phyloP scores from a whole-genome alignment of 148 eudicot genomes.

The Vaccinium corymbosum region DNA sequence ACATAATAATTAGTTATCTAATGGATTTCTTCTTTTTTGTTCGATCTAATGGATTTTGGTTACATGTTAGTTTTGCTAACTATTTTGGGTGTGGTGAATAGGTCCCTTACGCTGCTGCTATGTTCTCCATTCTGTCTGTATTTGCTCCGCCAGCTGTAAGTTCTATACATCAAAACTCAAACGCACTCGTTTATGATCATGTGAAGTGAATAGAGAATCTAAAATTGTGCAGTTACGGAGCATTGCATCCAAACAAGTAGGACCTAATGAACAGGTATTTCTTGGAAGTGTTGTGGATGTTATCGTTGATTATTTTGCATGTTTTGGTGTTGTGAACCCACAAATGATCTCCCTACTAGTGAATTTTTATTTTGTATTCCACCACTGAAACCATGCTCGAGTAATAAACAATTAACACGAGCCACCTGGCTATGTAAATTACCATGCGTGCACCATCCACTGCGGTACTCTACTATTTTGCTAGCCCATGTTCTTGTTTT shows the following conservation, averaged over 20 bases:
- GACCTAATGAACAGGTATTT: constrained; percentile 54
- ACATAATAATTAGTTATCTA: too few species aligned
- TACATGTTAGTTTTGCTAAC: constrained; percentile 12
- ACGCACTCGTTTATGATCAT: background rate
- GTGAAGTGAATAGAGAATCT: background rate
- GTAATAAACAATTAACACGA: background rate
- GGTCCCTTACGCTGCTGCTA: constrained; percentile 60
- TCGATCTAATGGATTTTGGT: background rate
- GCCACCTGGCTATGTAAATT: background rate
- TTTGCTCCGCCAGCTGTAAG: constrained; percentile 56
- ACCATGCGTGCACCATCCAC: background rate
- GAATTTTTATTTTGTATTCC: background rate
- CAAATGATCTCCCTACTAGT: background rate
- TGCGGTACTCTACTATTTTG: background rate
- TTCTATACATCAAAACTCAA: constrained; percentile 2
- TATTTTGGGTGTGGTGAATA: constrained; percentile 16
- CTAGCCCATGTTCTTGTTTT: background rate
- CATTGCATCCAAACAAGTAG: constrained; percentile 66
- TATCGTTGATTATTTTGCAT: background rate
- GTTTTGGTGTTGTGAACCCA: background rate
- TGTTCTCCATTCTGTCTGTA: constrained; percentile 37
- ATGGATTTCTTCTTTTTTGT: too few species aligned
- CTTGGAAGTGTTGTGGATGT: background rate
- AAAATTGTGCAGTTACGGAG: constrained; percentile 44
- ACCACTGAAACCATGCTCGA: background rate